Evolutionary conservation across 495 filamentous ascomycete genomes (phyloP).

Genomic region (Daldinia concentrica): DNA sequence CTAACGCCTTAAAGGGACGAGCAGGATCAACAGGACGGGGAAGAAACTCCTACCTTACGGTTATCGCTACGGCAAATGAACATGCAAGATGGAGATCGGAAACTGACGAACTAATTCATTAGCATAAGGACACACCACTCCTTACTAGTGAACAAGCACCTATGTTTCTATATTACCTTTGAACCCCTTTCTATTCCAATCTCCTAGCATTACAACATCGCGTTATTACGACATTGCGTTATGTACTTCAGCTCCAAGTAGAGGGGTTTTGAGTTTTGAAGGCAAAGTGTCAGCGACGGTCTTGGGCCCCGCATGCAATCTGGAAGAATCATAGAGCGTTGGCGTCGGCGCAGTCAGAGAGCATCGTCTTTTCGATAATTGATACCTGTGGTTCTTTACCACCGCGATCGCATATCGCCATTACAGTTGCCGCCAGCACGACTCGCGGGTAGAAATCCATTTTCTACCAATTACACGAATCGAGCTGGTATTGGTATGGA

Average conservation of each 20-base stretch:
- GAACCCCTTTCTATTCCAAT: not conserved
- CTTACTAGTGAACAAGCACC: not conserved
- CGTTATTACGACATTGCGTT: not conserved
- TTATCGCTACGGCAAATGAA: not conserved
- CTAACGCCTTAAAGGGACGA: not conserved
- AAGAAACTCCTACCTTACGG: not conserved
- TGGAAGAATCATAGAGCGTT: not conserved
- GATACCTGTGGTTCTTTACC: constrained; percentile 1
- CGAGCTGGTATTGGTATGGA: not conserved
- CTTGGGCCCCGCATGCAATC: not conserved
- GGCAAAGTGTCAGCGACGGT: not conserved
- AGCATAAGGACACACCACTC: not conserved
- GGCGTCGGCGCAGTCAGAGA: not conserved
- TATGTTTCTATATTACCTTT: not conserved
- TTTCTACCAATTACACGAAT: not conserved
- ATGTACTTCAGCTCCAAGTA: too few species aligned
- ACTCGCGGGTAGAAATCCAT: not conserved
- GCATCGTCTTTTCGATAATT: constrained; percentile 6
- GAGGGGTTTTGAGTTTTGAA: not conserved
- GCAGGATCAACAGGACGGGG: not conserved
- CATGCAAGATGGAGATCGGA: not conserved
- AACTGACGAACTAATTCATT: not conserved
- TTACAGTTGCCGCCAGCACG: not conserved
- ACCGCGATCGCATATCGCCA: not conserved
- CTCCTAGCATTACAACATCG: not conserved